These are phyloP conservation scores for Carex kokanica DNA, from an alignment of 176 grass and related monocot species.

Conservation along the genomic window DNA sequence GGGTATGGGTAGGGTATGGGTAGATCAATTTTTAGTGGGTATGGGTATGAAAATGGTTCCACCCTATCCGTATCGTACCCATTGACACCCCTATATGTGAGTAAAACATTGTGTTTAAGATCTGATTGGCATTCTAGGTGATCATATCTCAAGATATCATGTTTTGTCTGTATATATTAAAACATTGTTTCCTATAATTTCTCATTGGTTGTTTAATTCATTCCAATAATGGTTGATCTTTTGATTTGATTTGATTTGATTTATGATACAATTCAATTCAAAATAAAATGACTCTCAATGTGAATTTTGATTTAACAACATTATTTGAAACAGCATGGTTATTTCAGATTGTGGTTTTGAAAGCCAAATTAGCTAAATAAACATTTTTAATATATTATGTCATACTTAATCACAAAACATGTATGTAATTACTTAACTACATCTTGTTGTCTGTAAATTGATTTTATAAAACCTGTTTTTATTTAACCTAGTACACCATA, in stretches of 20 bases:
- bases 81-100: too few relatives aligned
- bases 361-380: neutral
- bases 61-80: too few relatives aligned
- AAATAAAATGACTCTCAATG: neutral
- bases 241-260: neutral
- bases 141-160: neutral
- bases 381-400: neutral
- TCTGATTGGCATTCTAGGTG: neutral
- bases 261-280: neutral
- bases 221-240: neutral
- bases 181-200: neutral
- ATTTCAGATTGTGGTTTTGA: neutral
- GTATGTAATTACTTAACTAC: neutral
- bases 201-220: neutral
- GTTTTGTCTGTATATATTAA: neutral
- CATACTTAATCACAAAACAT: neutral
- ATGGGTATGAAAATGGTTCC: too few relatives aligned
- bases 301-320: neutral
- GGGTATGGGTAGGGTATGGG: too few relatives aligned
- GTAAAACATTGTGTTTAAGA: neutral
- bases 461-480: neutral
- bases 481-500: neutral
- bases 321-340: neutral
- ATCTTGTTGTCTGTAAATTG: neutral
- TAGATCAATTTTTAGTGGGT: too few relatives aligned